A percentile compares a stretch with the other conserved stretches of the same genome.
These are phyloP conservation scores for Oryza officinalis DNA, from an alignment of 176 grass and related monocot species.

Conservation along the genomic window DNA sequence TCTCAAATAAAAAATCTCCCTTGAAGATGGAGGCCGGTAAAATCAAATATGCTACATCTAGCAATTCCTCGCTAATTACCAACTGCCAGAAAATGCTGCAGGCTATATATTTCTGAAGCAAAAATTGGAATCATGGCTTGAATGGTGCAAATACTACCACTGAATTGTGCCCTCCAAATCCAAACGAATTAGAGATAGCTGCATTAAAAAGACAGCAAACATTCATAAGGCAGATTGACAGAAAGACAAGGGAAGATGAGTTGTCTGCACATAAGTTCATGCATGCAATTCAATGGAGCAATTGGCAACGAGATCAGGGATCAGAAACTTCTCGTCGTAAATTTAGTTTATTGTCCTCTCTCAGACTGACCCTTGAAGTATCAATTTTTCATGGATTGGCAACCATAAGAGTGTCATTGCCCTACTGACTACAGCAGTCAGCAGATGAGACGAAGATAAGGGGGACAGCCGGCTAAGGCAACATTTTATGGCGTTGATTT, in stretches of 20 bases:
- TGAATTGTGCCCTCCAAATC: slow-evolving; percentile 69
- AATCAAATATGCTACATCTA: slow-evolving; percentile 21
- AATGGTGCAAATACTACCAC: slow-evolving; percentile 61
- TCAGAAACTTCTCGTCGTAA: neutral
- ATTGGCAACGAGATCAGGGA: neutral
- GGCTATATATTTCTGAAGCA: slow-evolving; percentile 7
- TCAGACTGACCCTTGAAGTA: neutral
- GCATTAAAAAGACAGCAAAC: slow-evolving; percentile 10
- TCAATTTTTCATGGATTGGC: neutral
- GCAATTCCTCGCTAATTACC: slow-evolving; percentile 16
- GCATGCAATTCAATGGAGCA: neutral
- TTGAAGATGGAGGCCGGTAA: slow-evolving; percentile 14
- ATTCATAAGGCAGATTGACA: neutral
- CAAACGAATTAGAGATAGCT: slow-evolving; percentile 72
- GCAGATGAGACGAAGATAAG: neutral
- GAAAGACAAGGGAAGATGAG: neutral
- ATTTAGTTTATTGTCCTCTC: neutral
- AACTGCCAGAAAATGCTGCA: neutral
- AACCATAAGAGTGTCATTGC: neutral
- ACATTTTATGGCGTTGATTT: neutral
- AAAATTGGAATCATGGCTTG: slow-evolving; percentile 48
- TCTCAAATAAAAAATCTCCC: slow-evolving; percentile 38
- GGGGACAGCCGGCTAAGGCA: no score
- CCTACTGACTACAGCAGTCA: neutral
- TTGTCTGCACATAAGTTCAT: neutral